Evolutionary conservation across 108 stramenopile genomes (phyloP).

Genomic region (Cylindrotheca fusiformis): DNA sequence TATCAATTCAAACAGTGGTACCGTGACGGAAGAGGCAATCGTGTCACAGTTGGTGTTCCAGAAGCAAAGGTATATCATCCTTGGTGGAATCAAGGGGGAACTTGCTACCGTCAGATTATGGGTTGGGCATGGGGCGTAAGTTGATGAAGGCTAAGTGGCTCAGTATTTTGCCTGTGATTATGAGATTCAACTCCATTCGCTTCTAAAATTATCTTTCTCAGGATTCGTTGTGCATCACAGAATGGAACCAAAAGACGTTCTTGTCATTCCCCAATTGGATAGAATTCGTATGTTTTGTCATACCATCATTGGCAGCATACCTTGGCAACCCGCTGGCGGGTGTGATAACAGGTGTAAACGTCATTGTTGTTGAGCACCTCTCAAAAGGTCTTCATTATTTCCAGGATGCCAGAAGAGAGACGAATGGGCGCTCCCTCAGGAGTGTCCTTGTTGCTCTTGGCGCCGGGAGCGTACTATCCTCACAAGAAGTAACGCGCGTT

Average conservation of each 20-base stretch:
- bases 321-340: background rate
- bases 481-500: slow-evolving; percentile 31
- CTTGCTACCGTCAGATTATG: slow-evolving; percentile 15
- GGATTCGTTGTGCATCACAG: too few species aligned
- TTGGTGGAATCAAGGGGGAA: slow-evolving; percentile 36
- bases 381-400: background rate
- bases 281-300: too few species aligned
- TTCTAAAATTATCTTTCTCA: too few species aligned
- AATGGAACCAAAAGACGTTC: too few species aligned
- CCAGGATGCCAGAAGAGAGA: background rate
- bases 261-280: too few species aligned
- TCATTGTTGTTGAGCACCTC: background rate
- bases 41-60: slow-evolving; percentile 34
- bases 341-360: background rate
- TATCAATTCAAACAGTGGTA: slow-evolving; percentile 31
- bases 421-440: background rate
- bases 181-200: too few species aligned
- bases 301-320: slow-evolving; percentile 7
- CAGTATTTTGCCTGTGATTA: too few species aligned
- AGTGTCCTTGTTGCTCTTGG: slow-evolving; percentile 24
- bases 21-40: background rate
- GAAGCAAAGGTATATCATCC: slow-evolving; percentile 37
- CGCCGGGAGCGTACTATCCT: slow-evolving; percentile 21
- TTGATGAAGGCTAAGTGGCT: too few species aligned
- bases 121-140: slow-evolving; percentile 49